Conservation (phyloP, 2,329 filamentous ascomycete species). For the Laburnicola sp. region DNA sequence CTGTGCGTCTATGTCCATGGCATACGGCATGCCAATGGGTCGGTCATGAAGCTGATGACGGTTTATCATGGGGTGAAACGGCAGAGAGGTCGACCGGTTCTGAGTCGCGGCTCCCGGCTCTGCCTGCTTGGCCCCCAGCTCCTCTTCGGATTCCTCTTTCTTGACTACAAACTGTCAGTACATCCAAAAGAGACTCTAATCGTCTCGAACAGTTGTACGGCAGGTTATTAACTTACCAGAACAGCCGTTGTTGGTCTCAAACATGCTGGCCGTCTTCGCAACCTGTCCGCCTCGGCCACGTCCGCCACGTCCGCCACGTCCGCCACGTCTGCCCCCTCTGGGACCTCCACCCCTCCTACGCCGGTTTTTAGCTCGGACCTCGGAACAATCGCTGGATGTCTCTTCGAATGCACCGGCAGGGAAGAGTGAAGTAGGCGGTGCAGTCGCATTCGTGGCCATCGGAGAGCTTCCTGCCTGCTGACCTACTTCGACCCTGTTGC, state of each 20-base stretch:
- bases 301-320: too few relatives aligned
- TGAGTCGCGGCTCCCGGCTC: background rate
- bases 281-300: too few relatives aligned
- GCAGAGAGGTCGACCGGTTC: background rate
- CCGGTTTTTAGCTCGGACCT: too few relatives aligned
- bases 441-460: background rate
- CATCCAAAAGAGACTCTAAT: background rate
- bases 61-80: conserved; percentile 1
- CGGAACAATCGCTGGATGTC: too few relatives aligned
- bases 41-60: background rate
- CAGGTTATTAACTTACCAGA: background rate
- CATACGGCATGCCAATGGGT: background rate
- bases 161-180: background rate
- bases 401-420: too few relatives aligned
- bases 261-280: too few relatives aligned
- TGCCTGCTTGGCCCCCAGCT: background rate
- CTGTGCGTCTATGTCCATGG: background rate
- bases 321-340: too few relatives aligned
- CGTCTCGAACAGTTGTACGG: too few relatives aligned
- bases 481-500: background rate
- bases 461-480: background rate
- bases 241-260: background rate
- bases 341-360: too few relatives aligned
- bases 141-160: background rate
- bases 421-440: too few relatives aligned